phyloP scores from a whole-genome alignment of 805 yeast genomes.

The Candida anglica region DNA sequence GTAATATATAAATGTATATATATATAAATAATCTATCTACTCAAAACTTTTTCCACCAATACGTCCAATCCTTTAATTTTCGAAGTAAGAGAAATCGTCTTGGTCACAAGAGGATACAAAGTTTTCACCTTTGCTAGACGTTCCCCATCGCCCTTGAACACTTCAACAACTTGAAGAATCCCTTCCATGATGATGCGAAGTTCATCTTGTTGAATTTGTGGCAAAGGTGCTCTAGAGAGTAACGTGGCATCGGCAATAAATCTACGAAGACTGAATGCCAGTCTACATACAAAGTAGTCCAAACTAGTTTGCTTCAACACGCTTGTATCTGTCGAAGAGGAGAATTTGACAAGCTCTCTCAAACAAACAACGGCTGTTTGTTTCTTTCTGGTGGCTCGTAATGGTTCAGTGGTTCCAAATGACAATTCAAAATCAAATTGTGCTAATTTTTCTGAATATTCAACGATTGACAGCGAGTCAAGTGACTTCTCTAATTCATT shows the following conservation, averaged over 20 bases:
- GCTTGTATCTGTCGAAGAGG: conserved; percentile 16
- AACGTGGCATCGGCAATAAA: conserved; percentile 61
- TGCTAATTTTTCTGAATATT: conserved; percentile 34
- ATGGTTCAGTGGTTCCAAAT: conserved; percentile 62
- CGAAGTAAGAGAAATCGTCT: conserved; percentile 7
- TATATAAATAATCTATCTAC: neutral
- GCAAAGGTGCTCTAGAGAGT: conserved; percentile 59
- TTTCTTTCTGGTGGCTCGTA: conserved; percentile 40
- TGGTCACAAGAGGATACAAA: conserved; percentile 5
- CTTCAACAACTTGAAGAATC: conserved; percentile 12
- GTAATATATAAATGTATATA: no score
- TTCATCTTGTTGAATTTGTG: conserved; percentile 64
- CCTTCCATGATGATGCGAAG: conserved; percentile 46
- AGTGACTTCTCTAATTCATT: conserved; percentile 48
- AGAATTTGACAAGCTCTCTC: conserved; percentile 43
- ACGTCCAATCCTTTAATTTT: conserved; percentile 5
- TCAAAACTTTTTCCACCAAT: conserved; percentile 3
- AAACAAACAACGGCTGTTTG: conserved; percentile 55
- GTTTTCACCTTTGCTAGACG: neutral
- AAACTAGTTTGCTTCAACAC: conserved; percentile 15
- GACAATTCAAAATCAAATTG: conserved; percentile 42
- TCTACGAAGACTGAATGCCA: conserved; percentile 58
- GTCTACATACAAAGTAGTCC: conserved; percentile 49
- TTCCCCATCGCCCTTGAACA: neutral
- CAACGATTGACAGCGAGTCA: conserved; percentile 22